phyloP scores from a whole-genome alignment of 306 rosid species.

The Sicyos edulis region DNA sequence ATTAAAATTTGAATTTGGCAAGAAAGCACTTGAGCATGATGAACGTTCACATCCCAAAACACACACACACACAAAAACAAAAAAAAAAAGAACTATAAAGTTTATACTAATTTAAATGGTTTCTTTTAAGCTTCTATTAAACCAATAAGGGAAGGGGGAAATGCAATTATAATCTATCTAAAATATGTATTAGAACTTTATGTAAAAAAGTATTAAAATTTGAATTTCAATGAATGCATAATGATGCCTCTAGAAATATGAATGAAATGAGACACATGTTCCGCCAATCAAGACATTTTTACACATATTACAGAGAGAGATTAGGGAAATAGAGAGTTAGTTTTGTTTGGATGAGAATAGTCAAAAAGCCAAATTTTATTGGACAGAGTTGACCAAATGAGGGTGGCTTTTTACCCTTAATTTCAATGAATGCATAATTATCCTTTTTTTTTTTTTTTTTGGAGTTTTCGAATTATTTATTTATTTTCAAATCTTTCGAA shows the following conservation, averaged over 20 bases:
- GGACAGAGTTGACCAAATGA: background rate
- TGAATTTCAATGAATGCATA: conserved; percentile 17
- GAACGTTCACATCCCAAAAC: too few species aligned
- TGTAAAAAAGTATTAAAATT: background rate
- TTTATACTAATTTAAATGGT: background rate
- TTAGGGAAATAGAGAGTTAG: background rate
- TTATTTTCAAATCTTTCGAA: too few species aligned
- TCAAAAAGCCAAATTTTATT: conserved; percentile 18
- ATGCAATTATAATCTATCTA: background rate
- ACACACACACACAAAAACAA: too few species aligned
- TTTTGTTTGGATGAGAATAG: background rate
- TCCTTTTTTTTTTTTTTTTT: too few species aligned
- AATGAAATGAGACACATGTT: background rate
- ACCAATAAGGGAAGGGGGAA: background rate
- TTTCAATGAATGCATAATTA: too few species aligned
- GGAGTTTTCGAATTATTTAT: too few species aligned
- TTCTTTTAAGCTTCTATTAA: background rate
- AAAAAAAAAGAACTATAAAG: background rate
- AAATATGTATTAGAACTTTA: background rate
- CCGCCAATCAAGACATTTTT: conserved; percentile 16
- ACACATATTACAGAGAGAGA: background rate
- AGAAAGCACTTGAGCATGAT: background rate
- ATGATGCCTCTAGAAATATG: conserved; percentile 9
- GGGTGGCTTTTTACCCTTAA: background rate
- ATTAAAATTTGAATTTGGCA: background rate